Evolutionary conservation across 2,329 filamentous ascomycete species (phyloP).

Genomic region (Phaeosphaeria sp.): DNA sequence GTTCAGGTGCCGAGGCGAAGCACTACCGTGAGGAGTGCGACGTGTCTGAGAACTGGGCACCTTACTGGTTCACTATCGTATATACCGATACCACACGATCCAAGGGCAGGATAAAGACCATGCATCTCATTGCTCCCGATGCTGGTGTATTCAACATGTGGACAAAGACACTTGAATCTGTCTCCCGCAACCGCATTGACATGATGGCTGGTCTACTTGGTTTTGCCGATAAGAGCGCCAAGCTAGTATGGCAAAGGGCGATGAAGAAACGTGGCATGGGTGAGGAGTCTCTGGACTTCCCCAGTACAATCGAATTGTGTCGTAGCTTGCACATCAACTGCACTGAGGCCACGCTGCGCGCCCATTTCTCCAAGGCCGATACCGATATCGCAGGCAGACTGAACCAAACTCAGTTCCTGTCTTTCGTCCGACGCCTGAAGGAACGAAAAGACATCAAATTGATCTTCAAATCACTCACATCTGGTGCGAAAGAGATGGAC

Average conservation of each 20-base stretch:
- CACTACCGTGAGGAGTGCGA: constrained; percentile 88
- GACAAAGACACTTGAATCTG: constrained; percentile 82
- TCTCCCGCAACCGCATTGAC: constrained; percentile 85
- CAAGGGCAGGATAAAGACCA: constrained; percentile 76
- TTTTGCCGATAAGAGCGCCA: constrained; percentile 75
- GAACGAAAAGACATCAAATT: constrained; percentile 79
- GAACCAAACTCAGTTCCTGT: constrained; percentile 80
- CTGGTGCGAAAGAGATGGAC: constrained; percentile 69
- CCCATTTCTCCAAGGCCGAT: constrained; percentile 77
- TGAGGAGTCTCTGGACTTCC: constrained; percentile 76
- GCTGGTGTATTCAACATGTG: constrained; percentile 76
- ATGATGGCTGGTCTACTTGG: constrained; percentile 89
- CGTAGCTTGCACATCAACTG: constrained; percentile 92
- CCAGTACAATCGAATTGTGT: constrained; percentile 82
- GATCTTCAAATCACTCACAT: constrained; percentile 69
- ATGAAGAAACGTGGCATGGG: constrained; percentile 71
- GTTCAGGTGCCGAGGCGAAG: constrained; percentile 80
- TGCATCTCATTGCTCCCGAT: constrained; percentile 85
- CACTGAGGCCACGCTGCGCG: constrained; percentile 73
- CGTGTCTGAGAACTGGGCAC: constrained; percentile 69
- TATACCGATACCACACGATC: constrained; percentile 80
- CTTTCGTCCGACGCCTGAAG: constrained; percentile 83
- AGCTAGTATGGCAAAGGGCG: constrained; percentile 84
- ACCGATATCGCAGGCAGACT: constrained; percentile 68
- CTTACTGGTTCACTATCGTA: constrained; percentile 87